Evolutionary conservation across 177 flowering plant species (phyloP).

Genomic region (Vitis hybrid): DNA sequence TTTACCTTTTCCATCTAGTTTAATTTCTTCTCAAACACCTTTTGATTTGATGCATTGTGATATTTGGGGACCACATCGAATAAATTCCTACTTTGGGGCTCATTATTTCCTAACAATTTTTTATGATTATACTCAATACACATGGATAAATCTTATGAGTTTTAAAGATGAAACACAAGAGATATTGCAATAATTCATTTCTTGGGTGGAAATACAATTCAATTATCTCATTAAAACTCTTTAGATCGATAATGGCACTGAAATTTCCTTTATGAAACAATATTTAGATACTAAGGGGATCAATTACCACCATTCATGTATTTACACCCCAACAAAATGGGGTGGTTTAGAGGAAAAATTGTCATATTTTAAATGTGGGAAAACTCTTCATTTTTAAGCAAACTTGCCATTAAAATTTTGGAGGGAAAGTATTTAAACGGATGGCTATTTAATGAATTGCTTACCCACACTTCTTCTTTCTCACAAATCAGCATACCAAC

Average conservation of each 20-base stretch:
- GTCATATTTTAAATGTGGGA: constrained; percentile 4
- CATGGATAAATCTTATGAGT: constrained; percentile 18
- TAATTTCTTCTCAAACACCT: neutral
- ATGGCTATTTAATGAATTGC: neutral
- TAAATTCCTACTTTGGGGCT: constrained; percentile 1
- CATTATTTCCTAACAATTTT: constrained; percentile 25
- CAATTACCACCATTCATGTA: neutral
- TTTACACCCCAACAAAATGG: constrained; percentile 16
- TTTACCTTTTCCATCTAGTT: constrained; percentile 6
- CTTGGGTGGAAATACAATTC: constrained; percentile 13
- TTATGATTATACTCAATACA: constrained; percentile 18
- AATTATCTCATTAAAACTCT: neutral
- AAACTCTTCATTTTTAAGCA: neutral
- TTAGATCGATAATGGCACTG: constrained; percentile 13
- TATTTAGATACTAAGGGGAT: neutral
- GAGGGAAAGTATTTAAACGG: neutral
- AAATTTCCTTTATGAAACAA: neutral
- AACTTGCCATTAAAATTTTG: constrained; percentile 3
- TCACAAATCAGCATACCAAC: neutral
- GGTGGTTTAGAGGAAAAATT: neutral
- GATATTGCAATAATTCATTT: neutral
- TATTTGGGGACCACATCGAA: constrained; percentile 15
- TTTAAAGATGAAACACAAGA: constrained; percentile 1
- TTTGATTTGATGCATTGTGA: constrained; percentile 29
- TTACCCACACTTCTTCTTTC: neutral